Percentiles rank a stretch among this genome's conserved stretches.
These are phyloP conservation scores for Claviceps pazoutovae DNA, from an alignment of 2,329 filamentous ascomycete species.

Conservation along the genomic window DNA sequence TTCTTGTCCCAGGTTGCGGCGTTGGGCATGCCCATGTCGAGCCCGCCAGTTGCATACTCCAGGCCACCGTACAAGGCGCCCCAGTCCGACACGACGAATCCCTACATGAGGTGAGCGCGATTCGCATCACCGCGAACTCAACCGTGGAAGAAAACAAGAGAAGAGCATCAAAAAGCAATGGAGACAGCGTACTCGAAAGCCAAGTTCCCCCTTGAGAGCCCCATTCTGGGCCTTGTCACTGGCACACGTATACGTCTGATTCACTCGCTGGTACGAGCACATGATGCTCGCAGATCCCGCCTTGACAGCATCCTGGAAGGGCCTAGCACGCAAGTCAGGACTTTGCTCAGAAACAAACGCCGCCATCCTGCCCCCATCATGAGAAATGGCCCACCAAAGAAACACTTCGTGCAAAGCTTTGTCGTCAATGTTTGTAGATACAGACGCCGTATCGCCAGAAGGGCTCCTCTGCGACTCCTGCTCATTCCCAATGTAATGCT, in stretches of 20 bases:
- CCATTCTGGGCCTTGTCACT: constrained; percentile 55
- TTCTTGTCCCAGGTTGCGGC: constrained; percentile 33
- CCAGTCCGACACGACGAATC: constrained; percentile 57
- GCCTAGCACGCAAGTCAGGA: constrained; percentile 23
- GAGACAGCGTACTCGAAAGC: constrained; percentile 26
- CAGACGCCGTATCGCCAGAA: constrained; percentile 37
- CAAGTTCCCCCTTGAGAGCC: constrained; percentile 47
- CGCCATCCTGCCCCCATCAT: no score
- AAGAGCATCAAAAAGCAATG: neutral
- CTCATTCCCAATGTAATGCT: constrained; percentile 62
- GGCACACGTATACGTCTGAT: constrained; percentile 56
- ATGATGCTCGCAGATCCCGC: constrained; percentile 43
- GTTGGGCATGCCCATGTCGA: constrained; percentile 58
- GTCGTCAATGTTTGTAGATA: constrained; percentile 46
- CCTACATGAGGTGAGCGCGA: constrained; percentile 18
- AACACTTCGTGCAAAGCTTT: constrained; percentile 50
- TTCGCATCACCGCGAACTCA: neutral
- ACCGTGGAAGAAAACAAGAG: no score
- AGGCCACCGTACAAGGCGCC: constrained; percentile 50
- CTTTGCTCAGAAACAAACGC: no score
- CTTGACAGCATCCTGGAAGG: constrained; percentile 51
- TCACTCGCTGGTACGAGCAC: constrained; percentile 56
- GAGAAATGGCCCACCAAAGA: constrained; percentile 15
- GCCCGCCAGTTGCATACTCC: constrained; percentile 44
- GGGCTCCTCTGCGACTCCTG: constrained; percentile 62